Base-by-base conservation (phyloP, 176 grass and related monocot genomes). In the Musa troglodytarum region DNA sequence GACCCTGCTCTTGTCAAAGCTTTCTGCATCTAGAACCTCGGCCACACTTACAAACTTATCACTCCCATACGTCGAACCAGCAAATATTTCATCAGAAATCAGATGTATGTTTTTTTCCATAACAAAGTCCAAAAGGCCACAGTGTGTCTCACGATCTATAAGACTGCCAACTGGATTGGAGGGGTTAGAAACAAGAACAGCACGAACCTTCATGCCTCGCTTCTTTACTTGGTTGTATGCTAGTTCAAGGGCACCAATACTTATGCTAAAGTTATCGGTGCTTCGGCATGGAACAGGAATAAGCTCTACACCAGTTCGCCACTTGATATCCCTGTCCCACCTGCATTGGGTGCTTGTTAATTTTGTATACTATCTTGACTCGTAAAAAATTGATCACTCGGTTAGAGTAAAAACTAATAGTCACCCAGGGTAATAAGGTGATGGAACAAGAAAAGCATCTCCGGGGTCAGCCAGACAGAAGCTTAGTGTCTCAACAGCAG, bases 391-490 rank as follows among this genome's bases (percentile, higher is more conserved):
- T 5, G 34, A 43, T 6, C 4, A 6, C 34, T 43, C 34, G 4
- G 34, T 43, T 43, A 43, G 34, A 20, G 3, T 13, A 63, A 7
- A 15, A 53, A 81, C 54, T 49, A 76, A 19, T 59, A 68, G 56
- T 58, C 81, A 94, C 90, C 90, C 95, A 54, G 91, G 95, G 67
- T 99, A 94, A 82, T 99, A 99, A 61, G 95, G 95, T 81, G 95
- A 99, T 55, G 95, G 88, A 69, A 94, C 95, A 79, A 99, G 91
- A 83, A 99, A 89, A 76, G 91, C 95, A 87, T 94, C 94, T 86
- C 95, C 90, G 34, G 78, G 76, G 77, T 99, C 95, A 85, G 90
- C 95, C 63, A 99, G 22, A 83, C 90, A 94, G 76, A 94, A 99
- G 76, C 90, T 86, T 71, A 99, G 79, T 74, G 92, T 94, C 89